Evolutionary conservation across 2,329 filamentous ascomycete genomes (phyloP).

Genomic region (Coniochaeta pulveracea): DNA sequence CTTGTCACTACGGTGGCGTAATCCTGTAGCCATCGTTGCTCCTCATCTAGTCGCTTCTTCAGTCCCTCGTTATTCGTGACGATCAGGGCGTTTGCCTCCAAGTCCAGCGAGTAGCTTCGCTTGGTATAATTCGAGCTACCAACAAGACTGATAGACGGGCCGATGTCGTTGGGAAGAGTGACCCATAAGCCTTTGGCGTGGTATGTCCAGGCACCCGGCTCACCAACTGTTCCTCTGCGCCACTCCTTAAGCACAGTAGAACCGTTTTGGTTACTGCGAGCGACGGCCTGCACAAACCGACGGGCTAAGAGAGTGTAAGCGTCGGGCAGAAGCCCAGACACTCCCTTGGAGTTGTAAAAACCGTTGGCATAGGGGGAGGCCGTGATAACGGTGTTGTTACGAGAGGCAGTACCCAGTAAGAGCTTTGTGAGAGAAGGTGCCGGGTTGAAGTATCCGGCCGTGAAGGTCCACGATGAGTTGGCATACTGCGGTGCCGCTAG

Average conservation of each 20-base stretch:
- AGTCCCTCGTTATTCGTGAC: slow-evolving; percentile 67
- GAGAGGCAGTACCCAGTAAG: slow-evolving; percentile 61
- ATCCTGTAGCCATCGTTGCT: slow-evolving; percentile 70
- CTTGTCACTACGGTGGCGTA: slow-evolving; percentile 57
- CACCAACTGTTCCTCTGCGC: slow-evolving; percentile 69
- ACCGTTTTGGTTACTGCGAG: slow-evolving; percentile 31
- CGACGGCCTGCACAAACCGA: slow-evolving; percentile 58
- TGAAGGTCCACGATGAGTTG: slow-evolving; percentile 83
- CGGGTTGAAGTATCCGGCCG: slow-evolving; percentile 97
- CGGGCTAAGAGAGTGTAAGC: slow-evolving; percentile 85
- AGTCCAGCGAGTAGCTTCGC: slow-evolving; percentile 80
- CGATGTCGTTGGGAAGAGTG: slow-evolving; percentile 52
- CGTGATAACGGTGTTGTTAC: slow-evolving; percentile 73
- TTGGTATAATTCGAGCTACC: slow-evolving; percentile 96
- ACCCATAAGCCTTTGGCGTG: slow-evolving; percentile 96
- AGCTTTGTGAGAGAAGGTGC: slow-evolving; percentile 72
- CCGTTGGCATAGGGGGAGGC: slow-evolving; percentile 91
- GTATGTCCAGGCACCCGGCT: slow-evolving; percentile 87
- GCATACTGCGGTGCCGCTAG: slow-evolving; percentile 53
- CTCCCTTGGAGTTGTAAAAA: slow-evolving; percentile 79
- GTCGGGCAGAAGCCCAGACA: slow-evolving; percentile 81
- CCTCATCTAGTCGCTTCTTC: slow-evolving; percentile 61
- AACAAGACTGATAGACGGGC: slow-evolving; percentile 70
- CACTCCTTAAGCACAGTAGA: slow-evolving; percentile 75
- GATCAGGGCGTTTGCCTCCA: slow-evolving; percentile 81